Evolutionary conservation across 1,284 basidiomycete genomes (phyloP), one percentile per base, ranked within the genome.

Genomic region (Leccinum solheimii): DNA sequence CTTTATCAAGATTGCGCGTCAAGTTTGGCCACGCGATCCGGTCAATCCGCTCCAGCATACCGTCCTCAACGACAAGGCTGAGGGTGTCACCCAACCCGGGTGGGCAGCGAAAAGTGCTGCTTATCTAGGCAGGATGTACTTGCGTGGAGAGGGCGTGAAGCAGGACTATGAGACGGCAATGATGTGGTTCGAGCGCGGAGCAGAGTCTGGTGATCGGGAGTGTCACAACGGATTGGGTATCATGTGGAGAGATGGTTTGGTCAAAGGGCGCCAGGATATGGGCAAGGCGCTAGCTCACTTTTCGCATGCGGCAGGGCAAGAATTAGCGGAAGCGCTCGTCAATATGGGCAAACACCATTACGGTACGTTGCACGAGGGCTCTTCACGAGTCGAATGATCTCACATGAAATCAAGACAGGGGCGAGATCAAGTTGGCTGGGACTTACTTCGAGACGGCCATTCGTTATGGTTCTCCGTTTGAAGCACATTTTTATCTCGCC

Each of bases 121-220:
- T 2, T 96, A 91, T 72, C 75, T 99, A 2, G 97, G 97, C 0
- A 83, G 92, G 61, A 98, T 99, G 95, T 93, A 92, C 68, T 77
- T 99, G 45, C 82, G 97, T 43, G 97, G 97, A 0, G 97, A 99
- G 74, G 97, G 97, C 9, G 87, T 94, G 26, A 88, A 88, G 69
- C 82, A 84, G 66, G 93, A 98, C 75, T 83, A 84, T 48, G 79
- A 78, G 21, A 78, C 86, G 62, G 97, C 97, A 13, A 93, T 88
- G 78, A 85, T 97, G 77, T 99, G 97, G 97, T 96, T 96, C 70
- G 90, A 94, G 68, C 74, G 71, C 19, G 97, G 95, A 0, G 88
- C 84, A 5, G 87, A 88, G 59, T 83, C 87, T 71, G 89, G 88
- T 34, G 95, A 98, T 68, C 84, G 89, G 64, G 95, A 97, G 73